Base-by-base conservation (phyloP, 345 rosid species). In the Gossypium arboreum region DNA sequence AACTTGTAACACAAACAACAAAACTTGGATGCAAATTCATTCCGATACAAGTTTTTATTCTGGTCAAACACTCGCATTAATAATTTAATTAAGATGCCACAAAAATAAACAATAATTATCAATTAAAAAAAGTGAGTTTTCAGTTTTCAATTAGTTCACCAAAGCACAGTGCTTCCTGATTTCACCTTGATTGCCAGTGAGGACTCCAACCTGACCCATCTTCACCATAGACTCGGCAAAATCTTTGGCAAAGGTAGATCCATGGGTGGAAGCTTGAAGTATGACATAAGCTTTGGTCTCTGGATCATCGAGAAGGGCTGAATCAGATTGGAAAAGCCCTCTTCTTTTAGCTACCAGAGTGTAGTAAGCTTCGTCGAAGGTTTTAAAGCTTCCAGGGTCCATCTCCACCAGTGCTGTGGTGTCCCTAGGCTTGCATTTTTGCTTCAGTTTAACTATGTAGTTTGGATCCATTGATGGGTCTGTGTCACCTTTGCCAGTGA, bases 331-430 rank as follows among this genome's bases (percentile, higher is more conserved):
- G 69, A 91, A 89, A 1, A 89, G 54, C 12, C 91, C 96, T 76
- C 85, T 85, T 76, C 85, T 85, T 24, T 83, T 80, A 29, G 85
- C 75, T 44, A 90, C 88, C 2, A 75, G 63, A 0, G 71, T 71
- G 83, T 74, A 90, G 82, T 88, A 90, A 73, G 76, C 78, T 15
- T 76, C 69, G 61, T 90, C 91, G 44, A 90, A 88, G 8, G 73
- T 82, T 58, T 54, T 79, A 83, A 75, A 87, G 80, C 88, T 90
- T 11, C 90, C 91, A 1, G 92, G 95, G 60, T 88, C 91, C 95
- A 90, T 88, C 27, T 81, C 87, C 10, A 80, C 67, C 6, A 77
- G 1, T 3, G 84, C 73, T n/a, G 12, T 84, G 48, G 34, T 43
- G 52, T 82, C 84, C 54, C 77, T 81, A 0, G 87, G 88, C 75